phyloP scores from a whole-genome alignment of 1,284 basidiomycete species.

The Ceratobasidium sp. region DNA sequence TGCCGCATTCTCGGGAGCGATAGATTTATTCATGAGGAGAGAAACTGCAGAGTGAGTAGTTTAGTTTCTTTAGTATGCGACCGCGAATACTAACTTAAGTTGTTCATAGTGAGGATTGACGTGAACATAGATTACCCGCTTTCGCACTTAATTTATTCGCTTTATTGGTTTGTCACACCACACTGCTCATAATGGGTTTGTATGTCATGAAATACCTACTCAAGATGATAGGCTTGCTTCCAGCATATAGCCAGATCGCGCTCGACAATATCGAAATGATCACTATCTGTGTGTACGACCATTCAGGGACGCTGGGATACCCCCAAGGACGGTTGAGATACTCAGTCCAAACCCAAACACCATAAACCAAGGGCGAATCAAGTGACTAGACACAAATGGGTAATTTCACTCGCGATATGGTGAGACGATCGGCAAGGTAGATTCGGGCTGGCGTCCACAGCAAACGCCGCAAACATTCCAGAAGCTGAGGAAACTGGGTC shows the following conservation, averaged over 20 bases:
- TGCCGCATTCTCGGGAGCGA: conserved; percentile 89
- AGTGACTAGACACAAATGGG: too few species aligned
- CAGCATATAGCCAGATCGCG: not conserved
- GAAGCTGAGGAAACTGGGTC: too few species aligned
- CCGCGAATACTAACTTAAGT: not conserved
- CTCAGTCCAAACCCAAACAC: too few species aligned
- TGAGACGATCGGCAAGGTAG: too few species aligned
- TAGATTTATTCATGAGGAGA: conserved; percentile 87
- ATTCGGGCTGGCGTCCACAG: too few species aligned
- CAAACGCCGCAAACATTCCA: too few species aligned
- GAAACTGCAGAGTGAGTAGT: conserved; percentile 83
- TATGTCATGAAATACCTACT: not conserved
- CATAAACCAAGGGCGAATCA: too few species aligned
- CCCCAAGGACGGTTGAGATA: too few species aligned
- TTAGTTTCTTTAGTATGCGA: not conserved
- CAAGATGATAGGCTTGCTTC: not conserved
- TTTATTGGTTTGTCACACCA: conserved; percentile 18
- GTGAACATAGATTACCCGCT: not conserved
- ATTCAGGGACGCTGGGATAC: too few species aligned
- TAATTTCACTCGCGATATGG: too few species aligned
- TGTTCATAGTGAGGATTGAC: conserved; percentile 6
- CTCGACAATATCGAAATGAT: too few species aligned
- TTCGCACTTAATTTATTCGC: conserved; percentile 17
- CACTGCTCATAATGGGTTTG: conserved; percentile 3
- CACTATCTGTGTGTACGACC: too few species aligned